Evolutionary conservation across 192 early-diverging fungal species (phyloP).

Genomic region (Backusella morwellensis): DNA sequence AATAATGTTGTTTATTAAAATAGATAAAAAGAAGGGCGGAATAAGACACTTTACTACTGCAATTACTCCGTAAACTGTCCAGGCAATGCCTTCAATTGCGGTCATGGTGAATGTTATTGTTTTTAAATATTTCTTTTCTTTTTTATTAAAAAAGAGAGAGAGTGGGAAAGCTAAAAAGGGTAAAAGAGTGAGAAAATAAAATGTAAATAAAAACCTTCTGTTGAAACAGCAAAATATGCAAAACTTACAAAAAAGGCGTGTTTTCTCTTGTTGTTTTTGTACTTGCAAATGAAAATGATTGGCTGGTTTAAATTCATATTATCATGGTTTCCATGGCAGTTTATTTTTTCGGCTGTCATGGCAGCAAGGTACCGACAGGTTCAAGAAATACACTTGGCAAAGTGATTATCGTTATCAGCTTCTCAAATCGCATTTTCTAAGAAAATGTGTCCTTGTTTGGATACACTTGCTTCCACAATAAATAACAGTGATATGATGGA

Average conservation of each 20-base stretch:
- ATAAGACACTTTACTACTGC: slow-evolving; percentile 34
- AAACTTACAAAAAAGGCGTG: neutral
- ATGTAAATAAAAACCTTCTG: neutral
- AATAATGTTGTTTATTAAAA: neutral
- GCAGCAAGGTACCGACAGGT: neutral
- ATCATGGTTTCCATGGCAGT: neutral
- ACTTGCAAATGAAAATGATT: neutral
- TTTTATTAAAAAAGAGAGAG: neutral
- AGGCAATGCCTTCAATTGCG: slow-evolving; percentile 40
- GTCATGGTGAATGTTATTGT: slow-evolving; percentile 15
- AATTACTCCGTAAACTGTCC: slow-evolving; percentile 46
- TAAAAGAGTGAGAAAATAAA: neutral
- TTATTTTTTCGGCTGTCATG: neutral
- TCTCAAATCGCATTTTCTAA: too few relatives aligned
- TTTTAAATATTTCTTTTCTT: neutral
- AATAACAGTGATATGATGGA: too few relatives aligned
- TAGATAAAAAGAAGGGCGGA: neutral
- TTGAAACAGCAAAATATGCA: slow-evolving; percentile 11
- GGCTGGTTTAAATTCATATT: neutral
- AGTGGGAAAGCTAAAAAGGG: neutral
- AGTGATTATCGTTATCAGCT: too few relatives aligned
- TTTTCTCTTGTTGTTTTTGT: neutral
- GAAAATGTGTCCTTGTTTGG: too few relatives aligned
- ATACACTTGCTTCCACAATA: too few relatives aligned
- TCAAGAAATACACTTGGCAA: neutral